Evolutionary conservation across 1,284 basidiomycete species (phyloP).

Genomic region (Boletus semigastroideus): DNA sequence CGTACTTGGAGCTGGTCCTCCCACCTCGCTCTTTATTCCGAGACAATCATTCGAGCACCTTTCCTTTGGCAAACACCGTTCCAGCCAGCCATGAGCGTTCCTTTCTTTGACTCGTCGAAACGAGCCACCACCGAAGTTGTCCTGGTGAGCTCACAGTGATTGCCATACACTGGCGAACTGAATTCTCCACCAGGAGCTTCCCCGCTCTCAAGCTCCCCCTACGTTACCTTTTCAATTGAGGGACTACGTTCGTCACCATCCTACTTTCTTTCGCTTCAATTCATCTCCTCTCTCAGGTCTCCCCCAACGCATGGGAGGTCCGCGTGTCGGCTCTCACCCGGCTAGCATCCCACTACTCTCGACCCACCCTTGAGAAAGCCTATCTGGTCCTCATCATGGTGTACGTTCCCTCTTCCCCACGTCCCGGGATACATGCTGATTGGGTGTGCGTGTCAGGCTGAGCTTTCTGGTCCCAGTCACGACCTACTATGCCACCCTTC

Average conservation of each 20-base stretch:
- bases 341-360: conserved; percentile 43
- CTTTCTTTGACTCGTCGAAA: conserved; percentile 9
- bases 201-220: conserved; percentile 29
- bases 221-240: conserved; percentile 38
- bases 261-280: neutral
- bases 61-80: too few species aligned
- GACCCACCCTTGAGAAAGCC: conserved; percentile 46
- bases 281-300: conserved; percentile 34
- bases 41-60: neutral
- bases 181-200: conserved; percentile 32
- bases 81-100: conserved; percentile 16
- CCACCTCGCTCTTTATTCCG: neutral
- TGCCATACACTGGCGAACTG: neutral
- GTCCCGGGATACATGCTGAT: neutral
- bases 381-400: conserved; percentile 42
- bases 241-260: conserved; percentile 25
- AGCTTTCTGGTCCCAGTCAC: conserved; percentile 43
- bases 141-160: conserved; percentile 25
- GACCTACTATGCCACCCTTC: conserved; percentile 39
- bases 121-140: conserved; percentile 23
- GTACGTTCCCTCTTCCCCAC: conserved; percentile 32
- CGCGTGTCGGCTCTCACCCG: conserved; percentile 42
- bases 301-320: conserved; percentile 44
- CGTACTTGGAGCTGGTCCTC: conserved; percentile 24
- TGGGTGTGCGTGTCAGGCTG: conserved; percentile 27